Percentiles rank a stretch among this genome's conserved stretches.
phyloP scores from a whole-genome alignment of 371 early-diverging fungal genomes.

The Apophysomyces ossiformis region DNA sequence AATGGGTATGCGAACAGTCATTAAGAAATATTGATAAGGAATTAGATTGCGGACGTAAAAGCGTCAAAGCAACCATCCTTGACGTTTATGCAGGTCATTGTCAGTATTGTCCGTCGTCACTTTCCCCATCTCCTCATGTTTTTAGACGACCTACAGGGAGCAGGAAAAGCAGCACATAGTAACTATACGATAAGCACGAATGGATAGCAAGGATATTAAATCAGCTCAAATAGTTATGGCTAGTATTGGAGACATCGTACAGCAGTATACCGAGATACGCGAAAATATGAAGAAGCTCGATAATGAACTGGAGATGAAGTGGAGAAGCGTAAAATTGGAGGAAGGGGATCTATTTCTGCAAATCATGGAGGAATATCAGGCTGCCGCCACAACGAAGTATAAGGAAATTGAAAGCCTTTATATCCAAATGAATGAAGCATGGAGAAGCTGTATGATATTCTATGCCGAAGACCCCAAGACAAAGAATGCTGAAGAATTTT shows the following conservation, averaged over 20 bases:
- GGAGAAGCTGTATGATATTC: slow-evolving; percentile 15
- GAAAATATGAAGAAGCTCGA: slow-evolving; percentile 28
- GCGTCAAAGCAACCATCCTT: slow-evolving; percentile 42
- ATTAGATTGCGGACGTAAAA: slow-evolving; percentile 54
- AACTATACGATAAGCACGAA: neutral
- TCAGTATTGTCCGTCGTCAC: slow-evolving; percentile 39
- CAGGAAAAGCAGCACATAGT: slow-evolving; percentile 28
- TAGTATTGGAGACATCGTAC: slow-evolving; percentile 32
- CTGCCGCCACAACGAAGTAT: slow-evolving; percentile 5
- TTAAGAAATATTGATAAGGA: neutral
- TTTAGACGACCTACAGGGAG: slow-evolving; percentile 30
- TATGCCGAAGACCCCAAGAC: slow-evolving; percentile 83
- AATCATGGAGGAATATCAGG: slow-evolving; percentile 14
- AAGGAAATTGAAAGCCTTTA: slow-evolving; percentile 16
- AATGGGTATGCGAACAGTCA: neutral
- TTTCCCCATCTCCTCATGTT: slow-evolving; percentile 50
- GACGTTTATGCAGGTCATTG: slow-evolving; percentile 50
- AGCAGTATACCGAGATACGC: slow-evolving; percentile 36
- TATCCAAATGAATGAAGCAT: slow-evolving; percentile 14
- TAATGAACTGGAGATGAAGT: slow-evolving; percentile 26
- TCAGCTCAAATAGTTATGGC: slow-evolving; percentile 24
- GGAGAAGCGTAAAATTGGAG: slow-evolving; percentile 13
- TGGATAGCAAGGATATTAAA: neutral
- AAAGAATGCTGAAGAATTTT: slow-evolving; percentile 87
- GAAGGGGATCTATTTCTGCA: slow-evolving; percentile 8